Percentiles rank a stretch among this genome's conserved stretches.
Evolutionary conservation across 257 asterid genomes (phyloP).

Genomic region (Solanum gracilifrons): DNA sequence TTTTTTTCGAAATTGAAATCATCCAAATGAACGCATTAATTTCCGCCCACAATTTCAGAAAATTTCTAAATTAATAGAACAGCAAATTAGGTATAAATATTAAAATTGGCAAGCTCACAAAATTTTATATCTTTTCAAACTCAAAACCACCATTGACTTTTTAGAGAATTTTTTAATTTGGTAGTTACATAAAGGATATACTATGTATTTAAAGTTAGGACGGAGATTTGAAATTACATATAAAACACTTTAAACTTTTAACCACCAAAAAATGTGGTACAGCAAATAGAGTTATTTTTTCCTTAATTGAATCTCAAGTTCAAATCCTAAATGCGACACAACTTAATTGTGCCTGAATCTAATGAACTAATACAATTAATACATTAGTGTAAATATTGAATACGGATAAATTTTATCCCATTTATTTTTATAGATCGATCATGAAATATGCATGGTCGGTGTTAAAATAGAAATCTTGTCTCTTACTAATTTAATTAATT

Average conservation of each 20-base stretch:
- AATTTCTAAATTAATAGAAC: not conserved
- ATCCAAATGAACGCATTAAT: not conserved
- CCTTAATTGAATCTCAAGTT: fast-evolving
- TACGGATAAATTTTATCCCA: not conserved
- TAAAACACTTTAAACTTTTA: not conserved
- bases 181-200: not conserved
- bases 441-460: not conserved
- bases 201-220: not conserved
- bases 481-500: not conserved
- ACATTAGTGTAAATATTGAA: not conserved
- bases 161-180: not conserved
- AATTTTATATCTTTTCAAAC: not conserved
- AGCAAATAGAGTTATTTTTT: fast-evolving
- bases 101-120: not conserved
- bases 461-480: not conserved
- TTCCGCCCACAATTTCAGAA: conserved; percentile 22
- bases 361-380: not conserved
- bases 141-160: not conserved
- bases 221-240: not conserved
- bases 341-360: too few relatives aligned
- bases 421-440: not conserved
- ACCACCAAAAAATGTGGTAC: too few relatives aligned
- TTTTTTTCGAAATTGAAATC: not conserved
- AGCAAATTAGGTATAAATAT: not conserved
- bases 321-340: fast-evolving